A percentile compares a stretch with the other conserved stretches of the same genome.
Conservation (phyloP, 2,329 filamentous ascomycete species). For the Fusarium torulosum region DNA sequence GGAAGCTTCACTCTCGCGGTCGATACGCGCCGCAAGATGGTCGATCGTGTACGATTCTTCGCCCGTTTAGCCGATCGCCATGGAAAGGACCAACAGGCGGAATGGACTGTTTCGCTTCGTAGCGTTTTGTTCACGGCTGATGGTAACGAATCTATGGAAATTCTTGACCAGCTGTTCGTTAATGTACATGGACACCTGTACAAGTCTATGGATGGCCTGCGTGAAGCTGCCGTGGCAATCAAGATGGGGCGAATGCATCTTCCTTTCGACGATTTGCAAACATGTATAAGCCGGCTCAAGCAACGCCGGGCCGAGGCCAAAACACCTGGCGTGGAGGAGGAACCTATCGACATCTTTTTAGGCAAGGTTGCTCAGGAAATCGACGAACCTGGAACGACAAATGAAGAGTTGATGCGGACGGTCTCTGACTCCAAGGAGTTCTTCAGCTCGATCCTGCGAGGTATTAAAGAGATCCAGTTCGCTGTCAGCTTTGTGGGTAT, state of each 20-base stretch:
- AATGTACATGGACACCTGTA: conserved; percentile 94
- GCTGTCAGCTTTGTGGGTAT: conserved; percentile 91
- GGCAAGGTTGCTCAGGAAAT: conserved; percentile 81
- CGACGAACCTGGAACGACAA: conserved; percentile 73
- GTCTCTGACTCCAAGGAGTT: conserved; percentile 96
- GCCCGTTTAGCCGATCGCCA: conserved; percentile 75
- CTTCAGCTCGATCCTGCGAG: conserved; percentile 86
- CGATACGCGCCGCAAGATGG: conserved; percentile 91
- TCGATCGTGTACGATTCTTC: conserved; percentile 90
- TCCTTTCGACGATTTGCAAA: conserved; percentile 86
- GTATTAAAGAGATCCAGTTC: conserved; percentile 96
- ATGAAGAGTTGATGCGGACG: conserved; percentile 79
- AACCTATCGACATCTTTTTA: conserved; percentile 73
- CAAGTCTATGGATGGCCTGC: conserved; percentile 84
- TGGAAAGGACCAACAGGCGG: conserved; percentile 77
- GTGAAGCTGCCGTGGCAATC: conserved; percentile 88
- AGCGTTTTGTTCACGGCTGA: conserved; percentile 91
- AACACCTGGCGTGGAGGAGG: conserved; percentile 56
- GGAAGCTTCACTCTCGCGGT: conserved; percentile 88
- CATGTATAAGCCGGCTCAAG: conserved; percentile 70
- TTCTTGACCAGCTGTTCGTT: conserved; percentile 87
- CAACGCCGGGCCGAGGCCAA: conserved; percentile 55
- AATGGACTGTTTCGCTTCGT: conserved; percentile 90
- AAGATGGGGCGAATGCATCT: conserved; percentile 93
- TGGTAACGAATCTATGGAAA: conserved; percentile 84